Evolutionary conservation across 208 protist species (phyloP).

Genomic region (Balamuthia mandrillaris): DNA sequence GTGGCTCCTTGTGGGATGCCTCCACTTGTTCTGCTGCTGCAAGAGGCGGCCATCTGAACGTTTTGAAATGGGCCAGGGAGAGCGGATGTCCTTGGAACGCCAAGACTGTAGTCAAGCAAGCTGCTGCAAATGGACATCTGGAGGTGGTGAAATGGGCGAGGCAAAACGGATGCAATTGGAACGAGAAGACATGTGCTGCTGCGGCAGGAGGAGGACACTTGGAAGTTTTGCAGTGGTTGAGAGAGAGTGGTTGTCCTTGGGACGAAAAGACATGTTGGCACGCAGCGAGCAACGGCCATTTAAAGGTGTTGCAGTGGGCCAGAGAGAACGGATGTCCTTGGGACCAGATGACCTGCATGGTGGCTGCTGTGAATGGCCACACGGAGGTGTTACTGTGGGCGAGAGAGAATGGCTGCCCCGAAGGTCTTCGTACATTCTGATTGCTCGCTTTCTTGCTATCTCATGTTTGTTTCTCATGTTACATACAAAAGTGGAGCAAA

Average conservation of each 20-base stretch:
- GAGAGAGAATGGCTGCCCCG: background rate
- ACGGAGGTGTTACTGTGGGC: background rate
- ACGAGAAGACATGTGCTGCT: background rate
- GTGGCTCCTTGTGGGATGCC: too few species aligned
- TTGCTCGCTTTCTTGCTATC: too few species aligned
- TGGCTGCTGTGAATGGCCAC: background rate
- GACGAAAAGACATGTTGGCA: background rate
- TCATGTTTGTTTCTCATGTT: too few species aligned
- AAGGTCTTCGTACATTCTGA: too few species aligned
- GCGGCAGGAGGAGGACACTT: background rate
- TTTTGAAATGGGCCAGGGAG: too few species aligned
- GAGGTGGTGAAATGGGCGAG: conserved; percentile 2
- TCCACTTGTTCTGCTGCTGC: too few species aligned
- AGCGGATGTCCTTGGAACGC: conserved; percentile 7
- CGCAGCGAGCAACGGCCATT: background rate
- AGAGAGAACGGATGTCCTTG: background rate
- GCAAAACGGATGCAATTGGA: background rate
- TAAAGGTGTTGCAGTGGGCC: background rate
- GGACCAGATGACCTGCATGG: background rate
- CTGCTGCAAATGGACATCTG: background rate
- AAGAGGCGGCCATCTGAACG: too few species aligned
- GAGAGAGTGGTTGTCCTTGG: background rate
- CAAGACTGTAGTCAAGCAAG: background rate
- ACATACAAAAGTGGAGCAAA: too few species aligned
- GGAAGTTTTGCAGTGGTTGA: background rate